phyloP scores from a whole-genome alignment of 2,329 filamentous ascomycete genomes.

The Scedosporium dehoogii region DNA sequence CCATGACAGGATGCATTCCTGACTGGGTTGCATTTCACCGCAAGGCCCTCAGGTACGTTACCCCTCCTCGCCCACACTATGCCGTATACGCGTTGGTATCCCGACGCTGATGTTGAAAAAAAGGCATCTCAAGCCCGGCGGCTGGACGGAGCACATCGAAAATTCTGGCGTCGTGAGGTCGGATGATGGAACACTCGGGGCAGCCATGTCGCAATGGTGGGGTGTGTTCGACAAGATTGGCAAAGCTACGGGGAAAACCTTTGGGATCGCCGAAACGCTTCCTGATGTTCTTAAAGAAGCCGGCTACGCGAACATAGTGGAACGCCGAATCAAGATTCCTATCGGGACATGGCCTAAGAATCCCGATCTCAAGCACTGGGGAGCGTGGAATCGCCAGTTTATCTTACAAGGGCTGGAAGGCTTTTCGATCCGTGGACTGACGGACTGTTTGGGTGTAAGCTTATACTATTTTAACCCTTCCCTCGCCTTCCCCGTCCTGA shows the following conservation, averaged over 20 bases:
- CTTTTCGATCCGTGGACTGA: constrained; percentile 14
- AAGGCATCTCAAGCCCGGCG: constrained; percentile 13
- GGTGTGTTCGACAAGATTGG: constrained; percentile 10
- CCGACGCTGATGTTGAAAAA: background rate
- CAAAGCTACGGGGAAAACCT: constrained; percentile 14
- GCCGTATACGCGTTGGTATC: too few species aligned
- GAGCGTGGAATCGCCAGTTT: constrained; percentile 17
- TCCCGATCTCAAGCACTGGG: constrained; percentile 17
- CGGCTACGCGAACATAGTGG: constrained; percentile 9
- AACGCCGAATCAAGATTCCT: constrained; percentile 7
- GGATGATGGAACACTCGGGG: constrained; percentile 18
- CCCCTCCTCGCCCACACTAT: constrained; percentile 21
- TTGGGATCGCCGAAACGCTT: constrained; percentile 10
- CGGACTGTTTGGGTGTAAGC: constrained; percentile 10
- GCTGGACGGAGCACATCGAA: constrained; percentile 17
- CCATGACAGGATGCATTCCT: constrained; percentile 41
- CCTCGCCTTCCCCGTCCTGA: background rate
- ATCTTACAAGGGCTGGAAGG: constrained; percentile 16
- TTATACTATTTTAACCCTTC: background rate
- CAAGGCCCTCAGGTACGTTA: constrained; percentile 30
- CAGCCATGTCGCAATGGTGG: constrained; percentile 13
- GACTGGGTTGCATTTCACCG: constrained; percentile 42
- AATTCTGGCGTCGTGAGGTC: constrained; percentile 5
- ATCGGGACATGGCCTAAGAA: constrained; percentile 21
- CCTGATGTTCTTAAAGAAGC: constrained; percentile 10